phyloP scores from a whole-genome alignment of 371 early-diverging fungal genomes.

The Zychaea mexicana region DNA sequence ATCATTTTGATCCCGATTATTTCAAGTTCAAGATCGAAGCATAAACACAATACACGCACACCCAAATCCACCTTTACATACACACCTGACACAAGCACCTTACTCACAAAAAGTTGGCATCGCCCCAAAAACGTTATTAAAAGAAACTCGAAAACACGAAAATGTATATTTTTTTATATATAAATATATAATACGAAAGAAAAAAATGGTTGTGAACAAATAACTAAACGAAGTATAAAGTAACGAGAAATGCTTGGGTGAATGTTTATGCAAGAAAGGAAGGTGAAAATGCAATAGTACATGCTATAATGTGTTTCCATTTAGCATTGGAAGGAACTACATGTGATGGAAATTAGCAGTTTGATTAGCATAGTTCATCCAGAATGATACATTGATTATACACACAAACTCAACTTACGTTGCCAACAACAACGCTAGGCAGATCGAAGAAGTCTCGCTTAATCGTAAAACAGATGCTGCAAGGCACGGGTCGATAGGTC shows the following conservation, averaged over 20 bases:
- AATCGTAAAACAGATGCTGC: constrained; percentile 91
- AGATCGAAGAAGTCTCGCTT: constrained; percentile 91
- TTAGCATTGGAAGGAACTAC: constrained; percentile 6
- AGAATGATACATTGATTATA: not conserved
- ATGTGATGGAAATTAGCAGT: constrained; percentile 48
- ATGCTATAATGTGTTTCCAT: constrained; percentile 7
- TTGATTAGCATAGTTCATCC: constrained; percentile 30
- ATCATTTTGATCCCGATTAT: constrained; percentile 96
- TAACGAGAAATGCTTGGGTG: not conserved
- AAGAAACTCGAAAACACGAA: not conserved
- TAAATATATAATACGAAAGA: not conserved
- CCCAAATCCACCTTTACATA: not conserved
- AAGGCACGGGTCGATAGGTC: constrained; percentile 67
- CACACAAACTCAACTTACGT: constrained; percentile 37
- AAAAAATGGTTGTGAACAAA: constrained; percentile 1
- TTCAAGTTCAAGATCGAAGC: constrained; percentile 85
- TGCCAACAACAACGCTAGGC: constrained; percentile 83
- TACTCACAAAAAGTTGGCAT: too few species aligned
- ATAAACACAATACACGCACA: constrained; percentile 16
- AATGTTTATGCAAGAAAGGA: not conserved
- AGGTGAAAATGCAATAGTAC: not conserved
- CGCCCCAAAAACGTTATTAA: too few species aligned
- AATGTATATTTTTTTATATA: constrained; percentile 1
- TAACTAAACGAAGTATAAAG: not conserved
- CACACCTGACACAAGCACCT: too few species aligned